Percentiles rank a stretch among this genome's conserved stretches.
phyloP scores from a whole-genome alignment of 2,329 filamentous ascomycete species.

The Onygena corvina region DNA sequence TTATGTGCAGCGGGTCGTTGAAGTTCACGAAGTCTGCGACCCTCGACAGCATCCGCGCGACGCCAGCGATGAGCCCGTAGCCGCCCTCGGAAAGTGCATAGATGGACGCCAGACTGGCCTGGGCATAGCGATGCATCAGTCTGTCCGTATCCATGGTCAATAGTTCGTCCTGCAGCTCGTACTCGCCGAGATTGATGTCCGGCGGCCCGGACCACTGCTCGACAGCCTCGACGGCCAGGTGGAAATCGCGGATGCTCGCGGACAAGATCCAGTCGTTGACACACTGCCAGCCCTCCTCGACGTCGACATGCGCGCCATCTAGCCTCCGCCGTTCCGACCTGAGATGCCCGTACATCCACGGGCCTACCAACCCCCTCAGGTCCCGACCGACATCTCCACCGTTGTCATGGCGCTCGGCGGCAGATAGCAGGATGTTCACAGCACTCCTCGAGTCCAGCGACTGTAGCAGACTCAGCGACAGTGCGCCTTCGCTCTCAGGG shows the following conservation, averaged over 20 bases:
- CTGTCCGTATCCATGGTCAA: conserved; percentile 7
- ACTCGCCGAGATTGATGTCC: conserved; percentile 48
- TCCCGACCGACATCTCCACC: conserved; percentile 40
- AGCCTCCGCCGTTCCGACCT: conserved; percentile 44
- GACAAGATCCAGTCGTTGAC: conserved; percentile 49
- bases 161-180: conserved; percentile 31
- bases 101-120: conserved; percentile 47
- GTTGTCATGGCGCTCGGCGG: conserved; percentile 26
- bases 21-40: conserved; percentile 42
- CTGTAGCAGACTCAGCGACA: conserved; percentile 43
- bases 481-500: conserved; percentile 34
- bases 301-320: conserved; percentile 29
- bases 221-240: conserved; percentile 40
- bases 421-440: conserved; percentile 43
- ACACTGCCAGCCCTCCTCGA: conserved; percentile 45
- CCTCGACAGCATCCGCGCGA: conserved; percentile 40
- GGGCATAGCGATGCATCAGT: conserved; percentile 36
- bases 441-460: conserved; percentile 40
- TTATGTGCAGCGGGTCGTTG: conserved; percentile 29
- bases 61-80: conserved; percentile 34
- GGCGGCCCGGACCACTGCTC: conserved; percentile 48
- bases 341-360: conserved; percentile 50
- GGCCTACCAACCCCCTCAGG: conserved; percentile 46
- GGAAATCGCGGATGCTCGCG: conserved; percentile 40
- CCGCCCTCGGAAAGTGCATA: conserved; percentile 42